Conservation (phyloP, 2,329 filamentous ascomycete genomes). For the Neofusicoccum kwambonambiense region DNA sequence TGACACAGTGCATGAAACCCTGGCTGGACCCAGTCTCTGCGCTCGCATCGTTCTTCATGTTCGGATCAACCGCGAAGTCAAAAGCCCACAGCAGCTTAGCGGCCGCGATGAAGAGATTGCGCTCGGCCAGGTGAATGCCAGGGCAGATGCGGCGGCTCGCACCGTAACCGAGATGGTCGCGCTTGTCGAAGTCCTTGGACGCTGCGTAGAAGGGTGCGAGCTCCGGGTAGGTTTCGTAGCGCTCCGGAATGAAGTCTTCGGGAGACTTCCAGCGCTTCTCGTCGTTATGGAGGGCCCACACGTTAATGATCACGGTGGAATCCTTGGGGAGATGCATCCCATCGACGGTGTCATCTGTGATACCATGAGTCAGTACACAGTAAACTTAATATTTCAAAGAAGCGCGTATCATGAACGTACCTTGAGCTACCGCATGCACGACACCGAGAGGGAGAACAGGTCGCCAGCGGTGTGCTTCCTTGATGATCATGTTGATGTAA, state of each 20-base stretch:
- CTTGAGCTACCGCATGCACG: conserved; percentile 43
- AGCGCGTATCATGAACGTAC: neutral
- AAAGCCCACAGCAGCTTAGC: conserved; percentile 18
- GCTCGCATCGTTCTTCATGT: neutral
- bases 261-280: conserved; percentile 20
- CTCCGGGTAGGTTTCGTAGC: conserved; percentile 13
- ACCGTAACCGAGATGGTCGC: conserved; percentile 38
- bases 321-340: neutral
- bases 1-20: neutral
- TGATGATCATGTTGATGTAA: conserved; percentile 32
- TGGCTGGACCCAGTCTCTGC: neutral
- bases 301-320: neutral
- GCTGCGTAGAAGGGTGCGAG: conserved; percentile 12
- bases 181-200: conserved; percentile 26
- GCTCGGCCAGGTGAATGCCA: conserved; percentile 18
- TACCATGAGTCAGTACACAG: too few relatives aligned
- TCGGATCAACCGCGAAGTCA: neutral
- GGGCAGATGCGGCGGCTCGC: conserved; percentile 17
- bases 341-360: conserved; percentile 19
- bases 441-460: conserved; percentile 28
- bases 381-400: too few relatives aligned
- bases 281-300: conserved; percentile 35
- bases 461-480: conserved; percentile 36
- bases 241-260: conserved; percentile 16
- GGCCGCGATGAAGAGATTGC: conserved; percentile 12